Evolutionary conservation across 192 early-diverging fungal genomes (phyloP).

Genomic region (Coemansia sp.): DNA sequence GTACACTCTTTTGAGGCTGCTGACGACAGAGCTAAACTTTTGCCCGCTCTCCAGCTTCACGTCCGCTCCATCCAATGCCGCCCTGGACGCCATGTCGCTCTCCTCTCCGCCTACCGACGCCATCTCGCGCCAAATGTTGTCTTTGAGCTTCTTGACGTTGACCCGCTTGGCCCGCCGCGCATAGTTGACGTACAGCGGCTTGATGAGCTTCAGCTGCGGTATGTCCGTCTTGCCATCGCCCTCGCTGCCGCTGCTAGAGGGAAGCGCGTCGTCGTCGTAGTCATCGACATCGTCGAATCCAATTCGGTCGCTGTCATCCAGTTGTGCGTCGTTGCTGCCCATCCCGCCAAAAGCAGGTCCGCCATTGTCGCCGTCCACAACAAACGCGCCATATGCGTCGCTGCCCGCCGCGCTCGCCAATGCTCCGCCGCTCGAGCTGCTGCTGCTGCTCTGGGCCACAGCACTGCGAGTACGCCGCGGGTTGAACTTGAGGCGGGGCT

Average conservation of each 20-base stretch:
- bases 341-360: constrained; percentile 28
- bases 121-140: constrained; percentile 90
- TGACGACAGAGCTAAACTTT: constrained; percentile 73
- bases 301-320: constrained; percentile 20
- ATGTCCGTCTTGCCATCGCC: constrained; percentile 36
- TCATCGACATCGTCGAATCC: constrained; percentile 45
- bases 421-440: constrained; percentile 1
- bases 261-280: constrained; percentile 32
- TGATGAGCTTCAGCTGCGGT: constrained; percentile 63
- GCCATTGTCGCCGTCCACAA: constrained; percentile 38
- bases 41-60: constrained; percentile 57
- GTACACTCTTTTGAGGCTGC: constrained; percentile 72
- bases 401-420: constrained; percentile 5
- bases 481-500: constrained; percentile 54
- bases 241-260: neutral
- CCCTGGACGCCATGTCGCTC: constrained; percentile 1
- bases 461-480: constrained; percentile 24
- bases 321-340: constrained; percentile 7
- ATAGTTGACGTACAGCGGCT: constrained; percentile 72
- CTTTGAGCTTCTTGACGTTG: constrained; percentile 93
- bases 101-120: constrained; percentile 20
- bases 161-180: constrained; percentile 88
- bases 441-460: neutral
- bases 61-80: constrained; percentile 2
- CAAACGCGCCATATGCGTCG: constrained; percentile 40